Percentiles rank a stretch among this genome's conserved stretches.
Conservation (phyloP, 176 grass and related monocot genomes). For the Raddia guianensis region DNA sequence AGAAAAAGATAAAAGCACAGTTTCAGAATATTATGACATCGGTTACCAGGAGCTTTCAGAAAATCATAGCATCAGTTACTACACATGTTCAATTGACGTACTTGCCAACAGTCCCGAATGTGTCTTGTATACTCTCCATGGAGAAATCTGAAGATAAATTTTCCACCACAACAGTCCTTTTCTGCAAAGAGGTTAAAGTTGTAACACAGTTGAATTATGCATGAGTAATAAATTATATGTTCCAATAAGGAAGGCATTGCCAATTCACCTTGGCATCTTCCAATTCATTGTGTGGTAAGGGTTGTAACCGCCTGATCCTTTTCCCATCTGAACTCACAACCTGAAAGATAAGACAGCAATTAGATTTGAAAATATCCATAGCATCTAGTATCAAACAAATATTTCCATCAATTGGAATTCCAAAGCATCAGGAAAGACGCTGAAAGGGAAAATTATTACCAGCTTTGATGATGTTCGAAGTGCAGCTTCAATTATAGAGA, state of each 20-base stretch:
- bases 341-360: conserved; percentile 41
- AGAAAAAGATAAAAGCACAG: conserved; percentile 36
- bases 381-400: background rate
- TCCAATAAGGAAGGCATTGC: background rate
- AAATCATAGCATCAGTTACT: conserved; percentile 9
- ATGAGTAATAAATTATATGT: conserved; percentile 30
- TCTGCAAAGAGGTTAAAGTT: conserved; percentile 49
- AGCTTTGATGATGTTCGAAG: conserved; percentile 81
- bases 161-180: conserved; percentile 72
- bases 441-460: conserved; percentile 52
- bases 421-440: background rate
- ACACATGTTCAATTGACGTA: conserved; percentile 40
- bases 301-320: conserved; percentile 69
- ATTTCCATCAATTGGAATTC: background rate
- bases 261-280: conserved; percentile 58
- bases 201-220: conserved; percentile 22
- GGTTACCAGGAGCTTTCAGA: background rate
- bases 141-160: conserved; percentile 77
- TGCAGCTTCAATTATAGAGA: conserved; percentile 70
- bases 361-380: conserved; percentile 16
- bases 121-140: conserved; percentile 61
- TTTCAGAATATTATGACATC: conserved; percentile 16
- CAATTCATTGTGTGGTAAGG: conserved; percentile 49
- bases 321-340: conserved; percentile 80
- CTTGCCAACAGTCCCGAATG: conserved; percentile 73